Conservation (phyloP, 2,329 filamentous ascomycete species). For the Didymella pinodella region DNA sequence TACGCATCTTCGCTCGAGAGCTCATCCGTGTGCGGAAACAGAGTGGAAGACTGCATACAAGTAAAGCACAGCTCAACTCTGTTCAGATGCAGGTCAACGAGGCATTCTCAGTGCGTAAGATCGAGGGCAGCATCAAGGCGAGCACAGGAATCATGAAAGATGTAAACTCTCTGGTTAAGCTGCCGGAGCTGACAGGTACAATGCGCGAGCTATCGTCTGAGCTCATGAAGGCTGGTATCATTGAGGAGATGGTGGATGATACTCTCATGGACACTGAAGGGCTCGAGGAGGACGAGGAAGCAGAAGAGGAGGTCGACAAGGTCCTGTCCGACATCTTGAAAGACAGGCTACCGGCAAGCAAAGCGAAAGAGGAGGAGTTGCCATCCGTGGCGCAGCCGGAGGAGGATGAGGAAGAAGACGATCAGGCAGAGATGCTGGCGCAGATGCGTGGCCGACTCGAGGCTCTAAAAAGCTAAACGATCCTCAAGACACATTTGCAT, state of each 20-base stretch:
- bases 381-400: constrained; percentile 64
- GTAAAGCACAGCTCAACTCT: constrained; percentile 88
- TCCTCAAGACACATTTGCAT: not conserved
- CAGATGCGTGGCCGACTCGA: constrained; percentile 94
- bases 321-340: constrained; percentile 90
- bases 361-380: constrained; percentile 62
- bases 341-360: constrained; percentile 75
- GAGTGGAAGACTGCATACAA: constrained; percentile 76
- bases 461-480: constrained; percentile 80
- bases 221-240: constrained; percentile 92
- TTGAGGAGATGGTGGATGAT: constrained; percentile 96
- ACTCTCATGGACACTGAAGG: constrained; percentile 74
- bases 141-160: constrained; percentile 96
- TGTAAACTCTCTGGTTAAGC: constrained; percentile 81
- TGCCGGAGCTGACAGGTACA: constrained; percentile 86
- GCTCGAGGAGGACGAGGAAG: constrained; percentile 77
- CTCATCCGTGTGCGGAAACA: constrained; percentile 84
- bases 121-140: constrained; percentile 87
- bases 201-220: constrained; percentile 90
- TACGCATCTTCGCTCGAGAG: constrained; percentile 87
- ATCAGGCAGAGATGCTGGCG: constrained; percentile 87
- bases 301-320: constrained; percentile 81
- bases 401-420: constrained; percentile 80
- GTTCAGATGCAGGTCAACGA: constrained; percentile 98
- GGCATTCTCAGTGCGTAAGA: constrained; percentile 93